phyloP scores from a whole-genome alignment of 441 rosid species.

The Biscutella laevigata region DNA sequence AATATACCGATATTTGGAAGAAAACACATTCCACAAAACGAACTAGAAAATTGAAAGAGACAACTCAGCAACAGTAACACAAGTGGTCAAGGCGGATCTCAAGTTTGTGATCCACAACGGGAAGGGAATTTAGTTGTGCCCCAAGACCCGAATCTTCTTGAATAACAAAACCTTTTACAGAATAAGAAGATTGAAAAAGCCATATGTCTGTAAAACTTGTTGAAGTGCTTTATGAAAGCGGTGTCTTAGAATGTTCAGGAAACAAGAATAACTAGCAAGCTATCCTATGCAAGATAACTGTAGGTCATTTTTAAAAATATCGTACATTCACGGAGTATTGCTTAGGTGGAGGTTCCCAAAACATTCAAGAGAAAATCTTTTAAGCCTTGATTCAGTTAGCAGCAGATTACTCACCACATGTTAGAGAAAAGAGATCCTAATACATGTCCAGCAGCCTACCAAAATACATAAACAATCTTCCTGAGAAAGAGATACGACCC shows the following conservation, averaged over 20 bases:
- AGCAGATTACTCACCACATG: slow-evolving; percentile 4
- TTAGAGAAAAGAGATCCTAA: slow-evolving; percentile 16
- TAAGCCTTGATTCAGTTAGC: background rate
- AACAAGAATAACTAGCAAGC: background rate
- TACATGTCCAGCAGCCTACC: slow-evolving; percentile 18
- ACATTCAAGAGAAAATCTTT: background rate
- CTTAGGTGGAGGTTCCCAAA: background rate
- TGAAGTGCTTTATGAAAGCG: background rate
- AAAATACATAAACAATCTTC: slow-evolving; percentile 8
- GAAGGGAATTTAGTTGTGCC: background rate
- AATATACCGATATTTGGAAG: background rate
- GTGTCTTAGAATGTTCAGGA: slow-evolving; percentile 1
- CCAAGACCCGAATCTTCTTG: background rate
- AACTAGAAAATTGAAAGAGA: background rate
- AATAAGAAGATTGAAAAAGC: background rate
- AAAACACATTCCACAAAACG: background rate
- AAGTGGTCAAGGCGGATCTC: slow-evolving; percentile 3
- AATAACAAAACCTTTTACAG: background rate
- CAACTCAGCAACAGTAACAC: background rate
- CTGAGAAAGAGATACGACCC: slow-evolving; percentile 7
- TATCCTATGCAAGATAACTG: slow-evolving; percentile 6
- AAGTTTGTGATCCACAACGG: slow-evolving; percentile 1
- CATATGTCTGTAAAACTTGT: background rate
- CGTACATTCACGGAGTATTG: background rate
- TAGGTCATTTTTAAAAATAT: background rate